phyloP scores from a whole-genome alignment of 225 moss, liverwort and hornwort genomes.

The Rhytidiadelphus loreus region DNA sequence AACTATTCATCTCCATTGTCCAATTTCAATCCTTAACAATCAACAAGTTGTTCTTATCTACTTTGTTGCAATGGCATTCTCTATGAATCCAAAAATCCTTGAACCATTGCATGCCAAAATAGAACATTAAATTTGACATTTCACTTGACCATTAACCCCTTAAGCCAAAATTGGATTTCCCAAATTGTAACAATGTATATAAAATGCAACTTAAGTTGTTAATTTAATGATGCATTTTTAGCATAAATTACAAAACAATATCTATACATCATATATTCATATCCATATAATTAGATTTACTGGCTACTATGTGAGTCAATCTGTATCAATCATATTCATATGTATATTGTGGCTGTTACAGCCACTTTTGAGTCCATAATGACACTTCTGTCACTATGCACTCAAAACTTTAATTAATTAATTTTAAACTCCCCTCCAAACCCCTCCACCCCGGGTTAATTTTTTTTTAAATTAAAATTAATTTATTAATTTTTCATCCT shows the following conservation, averaged over 20 bases:
- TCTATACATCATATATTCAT: background rate
- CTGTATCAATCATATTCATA: too few species aligned
- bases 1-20: background rate
- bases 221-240: background rate
- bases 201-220: background rate
- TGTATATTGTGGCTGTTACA: too few species aligned
- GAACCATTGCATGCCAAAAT: background rate
- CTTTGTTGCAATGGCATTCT: background rate
- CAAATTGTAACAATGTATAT: background rate
- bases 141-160: rapidly evolving
- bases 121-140: background rate
- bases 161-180: background rate
- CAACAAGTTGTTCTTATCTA: background rate
- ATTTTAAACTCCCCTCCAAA: too few species aligned
- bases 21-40: background rate
- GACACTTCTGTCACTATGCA: too few species aligned
- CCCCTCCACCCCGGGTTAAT: too few species aligned
- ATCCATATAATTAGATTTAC: background rate
- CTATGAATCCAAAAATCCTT: background rate
- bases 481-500: too few species aligned
- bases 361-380: too few species aligned
- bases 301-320: rapidly evolving
- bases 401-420: too few species aligned
- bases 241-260: background rate
- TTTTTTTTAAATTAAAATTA: too few species aligned